Evolutionary conservation across 108 stramenopile genomes (phyloP), one percentile per base, ranked within the genome.

Genomic region (Parietichytrium sp.): DNA sequence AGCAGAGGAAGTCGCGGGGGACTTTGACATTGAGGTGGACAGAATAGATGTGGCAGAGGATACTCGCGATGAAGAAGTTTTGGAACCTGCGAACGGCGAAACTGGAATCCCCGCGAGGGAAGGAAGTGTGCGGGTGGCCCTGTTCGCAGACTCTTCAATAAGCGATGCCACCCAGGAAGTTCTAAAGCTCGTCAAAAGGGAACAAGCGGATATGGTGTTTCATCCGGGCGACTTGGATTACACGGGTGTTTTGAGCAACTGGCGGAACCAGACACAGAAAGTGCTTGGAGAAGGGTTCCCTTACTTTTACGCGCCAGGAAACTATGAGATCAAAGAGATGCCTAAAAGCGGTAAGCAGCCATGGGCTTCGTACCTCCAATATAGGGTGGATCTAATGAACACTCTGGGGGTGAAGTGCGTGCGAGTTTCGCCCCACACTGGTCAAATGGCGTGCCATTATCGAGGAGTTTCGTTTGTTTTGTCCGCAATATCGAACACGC

Each of bases 381-480:
- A 72, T n/a, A 33, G 61, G 10, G 61, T 45, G 16, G 61, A 36
- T 2, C 36, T 72, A 33, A 33, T 72, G 38, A 31, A 38, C 15
- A 42, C 61, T 1, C 29, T 33, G 10, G 61, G 61, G 23, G 61
- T 72, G 1, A 42, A 33, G 6, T 72, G 61, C 25, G 38, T 42
- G 2, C 25, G 36, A 45, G 61, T 42, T n/a, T 45, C 38, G 33
- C 61, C 61, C 61, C 45, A 33, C 10, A 16, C 38, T 1, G 45
- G 61, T 27, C 61, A 72, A n/a, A 33, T 72, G 15, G 61, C 61
- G 38, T 72, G 61, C 45, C 61, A 72, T 20, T 72, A 72, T 20
- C 36, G 45, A 27, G 61, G 61, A 6, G 20, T 72, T 42, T 72
- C 61, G 16, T 72, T 72, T 20, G 42, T 72, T 16, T 42, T 72